phyloP scores from a whole-genome alignment of 1,284 basidiomycete genomes.

The Ustilago nuda region DNA sequence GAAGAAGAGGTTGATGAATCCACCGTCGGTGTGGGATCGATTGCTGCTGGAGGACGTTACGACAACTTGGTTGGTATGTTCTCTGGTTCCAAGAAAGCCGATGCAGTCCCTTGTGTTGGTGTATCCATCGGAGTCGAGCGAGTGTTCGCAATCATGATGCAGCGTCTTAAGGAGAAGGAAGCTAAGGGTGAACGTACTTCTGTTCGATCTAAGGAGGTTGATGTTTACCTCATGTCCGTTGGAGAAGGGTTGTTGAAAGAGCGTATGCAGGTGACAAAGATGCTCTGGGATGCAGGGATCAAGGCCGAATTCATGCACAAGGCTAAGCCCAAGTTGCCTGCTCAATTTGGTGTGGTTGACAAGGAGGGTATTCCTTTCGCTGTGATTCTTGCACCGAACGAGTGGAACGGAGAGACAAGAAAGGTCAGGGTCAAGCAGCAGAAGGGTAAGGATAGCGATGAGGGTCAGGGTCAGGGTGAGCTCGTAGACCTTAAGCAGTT shows the following conservation, averaged over 20 bases:
- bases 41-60: slow-evolving; percentile 96
- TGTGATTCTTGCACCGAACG: slow-evolving; percentile 87
- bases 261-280: slow-evolving; percentile 83
- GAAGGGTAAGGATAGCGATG: slow-evolving; percentile 75
- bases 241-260: slow-evolving; percentile 90
- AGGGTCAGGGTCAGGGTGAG: slow-evolving; percentile 77
- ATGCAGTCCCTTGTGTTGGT: slow-evolving; percentile 89
- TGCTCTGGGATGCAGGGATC: slow-evolving; percentile 87
- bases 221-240: slow-evolving; percentile 92
- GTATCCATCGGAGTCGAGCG: slow-evolving; percentile 93
- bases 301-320: slow-evolving; percentile 96
- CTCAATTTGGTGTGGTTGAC: slow-evolving; percentile 91
- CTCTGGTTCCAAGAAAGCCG: slow-evolving; percentile 77
- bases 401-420: slow-evolving; percentile 75
- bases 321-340: slow-evolving; percentile 77
- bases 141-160: slow-evolving; percentile 93
- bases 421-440: slow-evolving; percentile 91
- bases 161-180: slow-evolving; percentile 80
- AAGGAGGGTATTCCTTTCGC: slow-evolving; percentile 91
- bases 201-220: slow-evolving; percentile 86
- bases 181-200: slow-evolving; percentile 69
- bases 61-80: slow-evolving; percentile 98
- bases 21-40: slow-evolving; percentile 92
- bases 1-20: slow-evolving; percentile 89
- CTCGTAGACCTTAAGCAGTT: slow-evolving; percentile 73